Conservation (phyloP, 495 filamentous ascomycete species). For the Amphirosellinia nigrospora region DNA sequence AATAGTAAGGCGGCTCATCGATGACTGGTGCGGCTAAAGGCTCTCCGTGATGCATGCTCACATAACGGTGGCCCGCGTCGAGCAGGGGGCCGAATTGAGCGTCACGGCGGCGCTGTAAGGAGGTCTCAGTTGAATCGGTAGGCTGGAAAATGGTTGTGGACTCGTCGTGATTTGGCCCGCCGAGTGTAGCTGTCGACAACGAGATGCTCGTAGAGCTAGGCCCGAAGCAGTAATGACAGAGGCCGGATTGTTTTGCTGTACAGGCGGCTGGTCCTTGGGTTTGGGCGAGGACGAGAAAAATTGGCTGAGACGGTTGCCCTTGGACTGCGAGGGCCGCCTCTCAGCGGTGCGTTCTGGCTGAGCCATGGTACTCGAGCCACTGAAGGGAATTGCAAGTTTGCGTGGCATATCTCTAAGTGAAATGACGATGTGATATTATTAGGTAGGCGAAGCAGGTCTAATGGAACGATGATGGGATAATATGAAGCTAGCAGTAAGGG, state of each 20-base stretch:
- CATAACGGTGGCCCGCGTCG: constrained; percentile 79
- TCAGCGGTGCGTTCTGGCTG: constrained; percentile 49
- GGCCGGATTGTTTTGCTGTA: constrained; percentile 62
- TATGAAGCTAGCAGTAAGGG: constrained; percentile 21
- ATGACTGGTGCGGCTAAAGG: constrained; percentile 82
- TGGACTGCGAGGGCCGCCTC: constrained; percentile 62
- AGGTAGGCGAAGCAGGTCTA: constrained; percentile 22
- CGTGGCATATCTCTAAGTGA: constrained; percentile 55
- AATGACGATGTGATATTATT: constrained; percentile 21
- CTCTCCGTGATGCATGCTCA: constrained; percentile 80
- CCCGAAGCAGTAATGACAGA: constrained; percentile 68
- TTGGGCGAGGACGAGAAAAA: constrained; percentile 74
- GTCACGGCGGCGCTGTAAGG: constrained; percentile 74
- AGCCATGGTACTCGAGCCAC: constrained; percentile 39
- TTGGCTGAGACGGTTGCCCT: constrained; percentile 62
- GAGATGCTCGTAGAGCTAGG: constrained; percentile 87
- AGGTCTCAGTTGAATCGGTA: constrained; percentile 83
- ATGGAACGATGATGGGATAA: constrained; percentile 17
- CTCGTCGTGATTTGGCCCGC: constrained; percentile 72
- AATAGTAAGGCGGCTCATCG: constrained; percentile 97
- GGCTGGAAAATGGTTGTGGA: constrained; percentile 89
- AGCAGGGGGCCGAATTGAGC: constrained; percentile 92
- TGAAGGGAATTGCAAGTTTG: constrained; percentile 49
- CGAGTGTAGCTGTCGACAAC: constrained; percentile 84
- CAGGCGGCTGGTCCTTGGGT: constrained; percentile 61